Evolutionary conservation across 2,329 filamentous ascomycete genomes (phyloP).

Genomic region (Ceratocystis papillata): DNA sequence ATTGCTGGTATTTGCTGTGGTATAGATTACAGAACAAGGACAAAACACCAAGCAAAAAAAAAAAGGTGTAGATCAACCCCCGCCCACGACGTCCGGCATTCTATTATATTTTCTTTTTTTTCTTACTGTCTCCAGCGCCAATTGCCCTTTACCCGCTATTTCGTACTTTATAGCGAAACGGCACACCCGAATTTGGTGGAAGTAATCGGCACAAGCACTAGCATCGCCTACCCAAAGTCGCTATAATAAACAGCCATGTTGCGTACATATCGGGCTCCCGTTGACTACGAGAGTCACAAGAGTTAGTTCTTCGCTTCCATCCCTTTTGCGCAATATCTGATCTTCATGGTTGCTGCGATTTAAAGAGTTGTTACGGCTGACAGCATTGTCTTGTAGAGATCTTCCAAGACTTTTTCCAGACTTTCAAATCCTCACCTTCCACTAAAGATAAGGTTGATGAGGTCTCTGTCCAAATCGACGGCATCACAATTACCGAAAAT

Average conservation of each 20-base stretch:
- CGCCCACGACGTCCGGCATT: background rate
- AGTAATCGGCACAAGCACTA: background rate
- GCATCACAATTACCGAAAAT: slow-evolving; percentile 78
- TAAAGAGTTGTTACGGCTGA: background rate
- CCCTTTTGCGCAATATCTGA: slow-evolving; percentile 17
- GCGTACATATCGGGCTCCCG: slow-evolving; percentile 34
- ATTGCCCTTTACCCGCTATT: background rate
- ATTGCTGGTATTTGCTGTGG: no score
- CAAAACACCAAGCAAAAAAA: background rate
- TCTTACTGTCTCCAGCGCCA: background rate
- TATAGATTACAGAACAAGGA: background rate
- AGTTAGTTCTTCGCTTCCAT: slow-evolving; percentile 39
- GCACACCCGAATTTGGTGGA: background rate
- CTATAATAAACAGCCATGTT: slow-evolving; percentile 12
- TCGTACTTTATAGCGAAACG: background rate
- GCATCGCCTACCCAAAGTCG: background rate
- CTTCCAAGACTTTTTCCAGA: slow-evolving; percentile 77
- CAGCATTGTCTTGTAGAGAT: slow-evolving; percentile 43
- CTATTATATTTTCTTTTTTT: no score
- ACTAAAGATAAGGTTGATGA: slow-evolving; percentile 34
- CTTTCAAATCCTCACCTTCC: slow-evolving; percentile 72
- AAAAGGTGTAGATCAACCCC: slow-evolving; percentile 3
- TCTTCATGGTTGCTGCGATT: background rate
- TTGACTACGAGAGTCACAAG: slow-evolving; percentile 82
- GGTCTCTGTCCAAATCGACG: slow-evolving; percentile 70